Conservation (phyloP, 495 filamentous ascomycete genomes). For the Aspergillus hancockii region DNA sequence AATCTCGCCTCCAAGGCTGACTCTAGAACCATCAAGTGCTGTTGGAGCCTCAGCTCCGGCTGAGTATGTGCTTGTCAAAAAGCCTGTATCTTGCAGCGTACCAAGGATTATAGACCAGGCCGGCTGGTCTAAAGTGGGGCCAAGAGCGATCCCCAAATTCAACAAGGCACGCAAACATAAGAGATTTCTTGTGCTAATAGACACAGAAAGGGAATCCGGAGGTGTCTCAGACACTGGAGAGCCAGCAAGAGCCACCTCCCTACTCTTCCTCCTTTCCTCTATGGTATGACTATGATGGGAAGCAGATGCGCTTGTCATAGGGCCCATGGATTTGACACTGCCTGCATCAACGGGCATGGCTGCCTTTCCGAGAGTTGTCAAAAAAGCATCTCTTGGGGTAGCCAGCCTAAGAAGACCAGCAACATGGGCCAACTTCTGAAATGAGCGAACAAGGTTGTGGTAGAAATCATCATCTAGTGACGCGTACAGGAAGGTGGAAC, state of each 20-base stretch:
- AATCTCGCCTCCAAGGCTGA: constrained; percentile 74
- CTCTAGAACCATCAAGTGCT: constrained; percentile 49
- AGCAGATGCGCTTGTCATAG: constrained; percentile 37
- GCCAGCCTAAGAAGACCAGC: constrained; percentile 80
- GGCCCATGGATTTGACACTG: constrained; percentile 37
- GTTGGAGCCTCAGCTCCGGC: constrained; percentile 30
- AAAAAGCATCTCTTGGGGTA: constrained; percentile 89
- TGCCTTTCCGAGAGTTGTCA: constrained; percentile 90
- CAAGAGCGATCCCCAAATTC: constrained; percentile 92
- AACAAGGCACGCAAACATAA: constrained; percentile 86
- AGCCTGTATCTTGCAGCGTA: constrained; percentile 86
- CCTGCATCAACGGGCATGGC: constrained; percentile 76
- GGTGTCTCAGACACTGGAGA: constrained; percentile 26
- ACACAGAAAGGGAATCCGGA: constrained; percentile 35
- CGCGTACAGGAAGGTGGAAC: constrained; percentile 91
- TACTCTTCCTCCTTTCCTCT: constrained; percentile 45
- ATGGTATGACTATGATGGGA: constrained; percentile 23
- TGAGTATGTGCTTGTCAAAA: constrained; percentile 67
- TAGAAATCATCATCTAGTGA: constrained; percentile 93
- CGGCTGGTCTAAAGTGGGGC: constrained; percentile 72
- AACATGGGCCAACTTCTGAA: constrained; percentile 95
- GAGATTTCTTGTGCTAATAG: constrained; percentile 84
- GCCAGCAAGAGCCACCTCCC: constrained; percentile 22
- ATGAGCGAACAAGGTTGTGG: constrained; percentile 85
- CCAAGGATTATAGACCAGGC: constrained; percentile 92